A percentile compares a stretch with the other conserved stretches of the same genome.
phyloP scores from a whole-genome alignment of 208 protist species.

The Leishmania arabica region DNA sequence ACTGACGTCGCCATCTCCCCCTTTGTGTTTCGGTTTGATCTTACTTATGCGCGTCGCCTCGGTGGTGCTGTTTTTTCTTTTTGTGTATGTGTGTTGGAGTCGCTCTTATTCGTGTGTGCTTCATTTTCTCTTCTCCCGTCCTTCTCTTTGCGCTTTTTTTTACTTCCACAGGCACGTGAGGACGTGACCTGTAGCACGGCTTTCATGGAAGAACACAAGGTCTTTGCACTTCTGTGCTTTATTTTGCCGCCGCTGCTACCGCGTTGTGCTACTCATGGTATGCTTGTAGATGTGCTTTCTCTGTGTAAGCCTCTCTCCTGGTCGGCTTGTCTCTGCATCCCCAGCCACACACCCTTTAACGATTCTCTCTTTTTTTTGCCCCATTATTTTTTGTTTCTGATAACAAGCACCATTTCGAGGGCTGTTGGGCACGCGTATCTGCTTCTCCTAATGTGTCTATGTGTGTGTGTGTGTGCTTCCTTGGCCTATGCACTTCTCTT shows the following conservation, averaged over 20 bases:
- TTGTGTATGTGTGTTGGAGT: not conserved
- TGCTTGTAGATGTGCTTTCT: not conserved
- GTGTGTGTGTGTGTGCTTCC: not conserved
- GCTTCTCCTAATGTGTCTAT: not conserved
- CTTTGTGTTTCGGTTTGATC: not conserved
- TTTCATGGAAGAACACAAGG: not conserved
- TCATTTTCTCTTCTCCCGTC: not conserved
- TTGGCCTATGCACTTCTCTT: not conserved
- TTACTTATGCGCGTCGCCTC: not conserved
- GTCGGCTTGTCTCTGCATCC: not conserved
- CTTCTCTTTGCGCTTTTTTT: not conserved
- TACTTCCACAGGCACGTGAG: not conserved
- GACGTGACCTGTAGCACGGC: no score
- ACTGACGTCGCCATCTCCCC: not conserved
- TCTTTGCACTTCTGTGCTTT: not conserved
- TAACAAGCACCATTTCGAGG: not conserved
- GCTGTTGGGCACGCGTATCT: not conserved
- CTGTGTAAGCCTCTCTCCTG: not conserved
- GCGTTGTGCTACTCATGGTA: not conserved
- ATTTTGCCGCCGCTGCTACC: not conserved
- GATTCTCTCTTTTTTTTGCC: not conserved
- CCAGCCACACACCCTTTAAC: not conserved
- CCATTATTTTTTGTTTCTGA: not conserved
- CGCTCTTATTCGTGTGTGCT: not conserved
- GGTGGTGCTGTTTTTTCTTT: not conserved